Percentiles rank a stretch among this genome's conserved stretches.
Conservation (phyloP, 2,329 filamentous ascomycete genomes). For the Colletotrichum spaethianum region DNA sequence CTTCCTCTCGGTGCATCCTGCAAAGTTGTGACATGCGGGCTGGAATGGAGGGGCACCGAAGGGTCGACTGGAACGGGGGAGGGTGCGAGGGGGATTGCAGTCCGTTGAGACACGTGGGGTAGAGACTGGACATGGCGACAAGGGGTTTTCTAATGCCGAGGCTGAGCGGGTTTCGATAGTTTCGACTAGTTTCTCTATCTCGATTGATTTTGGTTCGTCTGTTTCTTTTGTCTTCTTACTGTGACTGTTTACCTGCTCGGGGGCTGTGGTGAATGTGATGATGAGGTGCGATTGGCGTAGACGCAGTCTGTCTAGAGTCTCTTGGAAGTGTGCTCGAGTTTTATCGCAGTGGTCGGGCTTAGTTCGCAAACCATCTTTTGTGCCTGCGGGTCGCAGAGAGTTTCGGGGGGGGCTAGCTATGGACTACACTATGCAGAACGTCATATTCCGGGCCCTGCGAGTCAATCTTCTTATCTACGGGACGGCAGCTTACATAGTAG, state of each 20-base stretch:
- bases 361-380: not conserved
- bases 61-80: no score
- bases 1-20: not conserved
- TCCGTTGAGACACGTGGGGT: constrained; percentile 16
- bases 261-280: not conserved
- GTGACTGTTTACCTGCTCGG: not conserved
- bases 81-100: not conserved
- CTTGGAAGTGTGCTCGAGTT: not conserved
- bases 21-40: not conserved
- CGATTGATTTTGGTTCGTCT: not conserved
- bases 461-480: not conserved
- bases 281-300: not conserved
- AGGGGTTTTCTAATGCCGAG: not conserved
- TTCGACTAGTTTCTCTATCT: not conserved
- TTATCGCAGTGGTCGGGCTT: constrained; percentile 1
- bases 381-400: not conserved
- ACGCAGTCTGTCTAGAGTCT: not conserved
- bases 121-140: constrained; percentile 7
- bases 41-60: not conserved
- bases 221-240: not conserved
- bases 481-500: not conserved
- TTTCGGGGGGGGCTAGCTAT: not conserved
- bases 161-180: constrained; percentile 30
- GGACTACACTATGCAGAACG: not conserved
- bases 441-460: not conserved